Conservation (phyloP, 1,284 basidiomycete species). For the Phaffia rhodozyma region DNA sequence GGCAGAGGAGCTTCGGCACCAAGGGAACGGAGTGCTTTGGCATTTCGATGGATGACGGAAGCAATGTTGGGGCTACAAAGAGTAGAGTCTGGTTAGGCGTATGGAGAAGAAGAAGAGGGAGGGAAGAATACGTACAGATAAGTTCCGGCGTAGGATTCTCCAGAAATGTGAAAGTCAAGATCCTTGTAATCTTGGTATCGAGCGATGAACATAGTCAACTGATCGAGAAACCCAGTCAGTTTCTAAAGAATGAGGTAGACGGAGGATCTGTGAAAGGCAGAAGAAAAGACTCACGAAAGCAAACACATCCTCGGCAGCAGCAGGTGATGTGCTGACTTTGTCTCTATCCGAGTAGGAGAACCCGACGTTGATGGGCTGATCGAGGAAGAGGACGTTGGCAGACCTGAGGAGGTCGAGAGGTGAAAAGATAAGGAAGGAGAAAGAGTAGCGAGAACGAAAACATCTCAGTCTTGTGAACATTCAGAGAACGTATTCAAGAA, state of each 20-base stretch:
- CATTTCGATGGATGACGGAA: constrained; percentile 45
- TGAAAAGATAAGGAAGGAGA: background rate
- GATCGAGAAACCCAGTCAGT: too few species aligned
- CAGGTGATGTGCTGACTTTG: constrained; percentile 48
- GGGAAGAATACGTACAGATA: constrained; percentile 57
- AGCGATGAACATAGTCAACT: too few species aligned
- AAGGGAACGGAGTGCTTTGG: constrained; percentile 2
- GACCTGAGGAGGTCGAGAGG: constrained; percentile 14
- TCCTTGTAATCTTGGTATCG: constrained; percentile 55
- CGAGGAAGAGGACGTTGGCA: constrained; percentile 55
- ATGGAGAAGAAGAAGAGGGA: background rate
- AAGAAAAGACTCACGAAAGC: background rate
- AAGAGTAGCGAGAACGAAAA: constrained; percentile 33
- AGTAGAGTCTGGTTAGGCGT: background rate
- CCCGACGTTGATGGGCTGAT: constrained; percentile 79
- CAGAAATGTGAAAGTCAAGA: constrained; percentile 38
- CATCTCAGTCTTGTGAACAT: constrained; percentile 14
- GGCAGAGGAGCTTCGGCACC: constrained; percentile 34
- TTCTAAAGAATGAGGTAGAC: too few species aligned
- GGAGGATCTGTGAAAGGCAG: too few species aligned
- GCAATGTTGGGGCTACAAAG: constrained; percentile 30
- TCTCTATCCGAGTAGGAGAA: constrained; percentile 67
- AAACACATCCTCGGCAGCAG: constrained; percentile 34
- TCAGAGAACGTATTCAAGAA: background rate
- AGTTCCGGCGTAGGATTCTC: constrained; percentile 55